These are phyloP conservation scores for Rhodotorula sp. DNA, from an alignment of 1,284 basidiomycete species.

Conservation along the genomic window DNA sequence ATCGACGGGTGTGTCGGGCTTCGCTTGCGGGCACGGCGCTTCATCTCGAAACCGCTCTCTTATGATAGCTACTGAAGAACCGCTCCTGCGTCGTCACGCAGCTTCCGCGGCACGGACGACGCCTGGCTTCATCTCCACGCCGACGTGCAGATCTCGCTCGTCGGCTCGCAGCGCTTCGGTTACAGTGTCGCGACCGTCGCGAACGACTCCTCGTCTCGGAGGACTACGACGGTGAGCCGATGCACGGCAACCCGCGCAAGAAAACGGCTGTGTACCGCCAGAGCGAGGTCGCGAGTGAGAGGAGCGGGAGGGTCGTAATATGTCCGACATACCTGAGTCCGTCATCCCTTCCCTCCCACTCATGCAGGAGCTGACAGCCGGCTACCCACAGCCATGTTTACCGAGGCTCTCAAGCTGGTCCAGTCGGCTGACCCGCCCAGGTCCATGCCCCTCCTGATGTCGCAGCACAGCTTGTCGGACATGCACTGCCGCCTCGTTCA, in stretches of 20 bases:
- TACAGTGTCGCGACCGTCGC: neutral
- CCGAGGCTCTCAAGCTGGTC: neutral
- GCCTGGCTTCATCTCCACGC: neutral
- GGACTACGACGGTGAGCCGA: neutral
- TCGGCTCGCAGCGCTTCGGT: conserved; percentile 1
- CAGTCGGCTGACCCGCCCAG: too few relatives aligned
- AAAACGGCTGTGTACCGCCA: neutral
- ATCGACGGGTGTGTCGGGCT: conserved; percentile 1
- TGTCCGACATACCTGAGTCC: neutral
- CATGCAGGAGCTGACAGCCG: too few relatives aligned
- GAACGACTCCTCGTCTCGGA: neutral
- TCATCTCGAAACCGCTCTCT: neutral
- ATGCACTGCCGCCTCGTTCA: neutral
- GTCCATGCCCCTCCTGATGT: neutral
- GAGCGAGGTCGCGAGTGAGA: neutral
- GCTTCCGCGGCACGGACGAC: neutral
- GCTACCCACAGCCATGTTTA: neutral
- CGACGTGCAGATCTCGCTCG: neutral
- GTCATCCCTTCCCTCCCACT: neutral
- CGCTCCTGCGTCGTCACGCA: too few relatives aligned
- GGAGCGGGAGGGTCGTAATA: neutral
- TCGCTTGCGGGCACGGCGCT: neutral
- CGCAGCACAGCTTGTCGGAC: neutral
- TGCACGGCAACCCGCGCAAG: neutral
- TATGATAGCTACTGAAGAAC: too few relatives aligned